These are phyloP conservation scores for Tuber umbilicatum DNA, from an alignment of 495 filamentous ascomycete species.

Conservation along the genomic window DNA sequence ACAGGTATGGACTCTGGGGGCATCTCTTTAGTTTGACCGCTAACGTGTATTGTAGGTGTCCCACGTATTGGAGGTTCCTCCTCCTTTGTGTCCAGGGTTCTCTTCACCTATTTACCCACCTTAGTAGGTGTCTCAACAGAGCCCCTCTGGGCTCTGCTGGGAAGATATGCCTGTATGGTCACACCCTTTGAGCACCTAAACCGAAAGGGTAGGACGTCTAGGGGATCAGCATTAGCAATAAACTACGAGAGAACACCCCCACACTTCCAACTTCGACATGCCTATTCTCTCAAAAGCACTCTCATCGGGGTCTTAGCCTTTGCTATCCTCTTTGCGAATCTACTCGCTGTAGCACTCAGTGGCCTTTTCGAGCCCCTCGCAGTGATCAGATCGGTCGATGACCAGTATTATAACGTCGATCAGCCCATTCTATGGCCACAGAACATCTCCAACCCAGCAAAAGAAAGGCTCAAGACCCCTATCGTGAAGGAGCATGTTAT, in stretches of 20 bases:
- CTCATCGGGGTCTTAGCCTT: constrained; percentile 14
- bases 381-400: not conserved
- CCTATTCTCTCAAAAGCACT: constrained; percentile 42
- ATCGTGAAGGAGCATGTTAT: not conserved
- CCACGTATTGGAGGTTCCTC: constrained; percentile 4
- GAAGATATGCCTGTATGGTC: constrained; percentile 45
- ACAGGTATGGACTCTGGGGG: not conserved
- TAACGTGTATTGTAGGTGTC: not conserved
- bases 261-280: constrained; percentile 44
- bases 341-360: constrained; percentile 13
- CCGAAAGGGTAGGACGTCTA: constrained; percentile 27
- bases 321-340: constrained; percentile 18
- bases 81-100: constrained; percentile 10
- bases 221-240: constrained; percentile 34
- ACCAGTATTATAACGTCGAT: constrained; percentile 10
- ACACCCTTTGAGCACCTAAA: constrained; percentile 46
- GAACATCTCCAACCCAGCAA: not conserved
- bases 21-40: not conserved
- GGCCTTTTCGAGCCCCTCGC: constrained; percentile 41
- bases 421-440: constrained; percentile 5
- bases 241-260: constrained; percentile 47
- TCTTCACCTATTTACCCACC: constrained; percentile 45
- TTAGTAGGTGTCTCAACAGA: constrained; percentile 46
- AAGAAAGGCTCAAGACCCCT: not conserved
- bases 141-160: constrained; percentile 45